Percentiles rank a stretch among this genome's conserved stretches.
phyloP scores from a whole-genome alignment of 1,139 yeast species.

The Wickerhamomyces sp. region DNA sequence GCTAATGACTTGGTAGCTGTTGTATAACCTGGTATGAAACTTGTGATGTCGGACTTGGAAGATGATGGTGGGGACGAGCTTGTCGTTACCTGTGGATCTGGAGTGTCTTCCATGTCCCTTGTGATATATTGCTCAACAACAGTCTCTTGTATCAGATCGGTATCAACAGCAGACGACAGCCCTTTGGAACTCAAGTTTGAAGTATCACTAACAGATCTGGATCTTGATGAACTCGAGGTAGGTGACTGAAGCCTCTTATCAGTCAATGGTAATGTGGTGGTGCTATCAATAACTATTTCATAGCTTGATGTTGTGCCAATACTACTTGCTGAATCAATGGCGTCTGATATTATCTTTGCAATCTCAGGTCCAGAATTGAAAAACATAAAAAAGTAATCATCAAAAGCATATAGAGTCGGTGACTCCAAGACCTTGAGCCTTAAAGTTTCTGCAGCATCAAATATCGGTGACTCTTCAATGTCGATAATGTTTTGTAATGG shows the following conservation, averaged over 20 bases:
- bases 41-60: not conserved
- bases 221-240: constrained; percentile 1
- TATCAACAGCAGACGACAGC: not conserved
- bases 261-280: not conserved
- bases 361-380: constrained; percentile 41
- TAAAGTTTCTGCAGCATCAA: constrained; percentile 44
- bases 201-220: not conserved
- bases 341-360: constrained; percentile 15
- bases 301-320: not conserved
- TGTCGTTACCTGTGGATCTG: not conserved
- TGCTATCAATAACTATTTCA: constrained; percentile 1
- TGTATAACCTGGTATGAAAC: constrained; percentile 1
- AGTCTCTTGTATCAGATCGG: constrained; percentile 6
- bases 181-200: not conserved
- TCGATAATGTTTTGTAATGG: constrained; percentile 69
- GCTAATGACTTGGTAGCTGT: constrained; percentile 3
- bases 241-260: not conserved
- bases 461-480: constrained; percentile 45
- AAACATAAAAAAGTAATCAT: constrained; percentile 66
- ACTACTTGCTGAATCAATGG: constrained; percentile 4
- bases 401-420: constrained; percentile 47
- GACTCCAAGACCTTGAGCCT: constrained; percentile 46
- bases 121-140: constrained; percentile 12
- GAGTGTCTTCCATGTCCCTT: not conserved
- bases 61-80: not conserved